These are phyloP conservation scores for Citrus glauca DNA, from an alignment of 345 rosid genomes.

Conservation along the genomic window DNA sequence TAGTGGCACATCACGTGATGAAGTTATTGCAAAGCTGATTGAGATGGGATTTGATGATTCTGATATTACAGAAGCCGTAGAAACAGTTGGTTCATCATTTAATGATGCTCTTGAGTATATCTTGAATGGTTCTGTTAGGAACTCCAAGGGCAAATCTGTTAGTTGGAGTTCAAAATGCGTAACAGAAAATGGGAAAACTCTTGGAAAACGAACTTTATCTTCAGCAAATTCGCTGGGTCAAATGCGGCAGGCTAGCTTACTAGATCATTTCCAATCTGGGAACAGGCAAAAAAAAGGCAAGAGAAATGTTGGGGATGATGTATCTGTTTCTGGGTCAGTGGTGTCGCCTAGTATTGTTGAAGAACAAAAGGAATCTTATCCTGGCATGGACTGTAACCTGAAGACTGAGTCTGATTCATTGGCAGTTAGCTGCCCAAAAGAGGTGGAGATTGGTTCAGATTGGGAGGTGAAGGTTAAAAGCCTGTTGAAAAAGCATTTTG, in stretches of 20 bases:
- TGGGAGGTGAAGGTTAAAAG: slow-evolving; percentile 57
- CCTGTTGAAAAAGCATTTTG: slow-evolving; percentile 56
- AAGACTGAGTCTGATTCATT: slow-evolving; percentile 11
- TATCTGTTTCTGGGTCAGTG: slow-evolving; percentile 21
- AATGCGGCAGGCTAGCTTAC: slow-evolving; percentile 50
- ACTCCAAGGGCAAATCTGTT: slow-evolving; percentile 21
- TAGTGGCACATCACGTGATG: slow-evolving; percentile 19
- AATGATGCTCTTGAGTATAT: slow-evolving; percentile 52
- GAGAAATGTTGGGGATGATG: slow-evolving; percentile 10
- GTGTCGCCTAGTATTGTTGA: slow-evolving; percentile 17
- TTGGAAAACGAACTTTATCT: slow-evolving; percentile 29
- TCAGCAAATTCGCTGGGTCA: slow-evolving; percentile 22
- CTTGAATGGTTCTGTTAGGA: slow-evolving; percentile 34
- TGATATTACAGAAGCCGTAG: slow-evolving; percentile 49
- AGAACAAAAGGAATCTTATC: slow-evolving; percentile 9
- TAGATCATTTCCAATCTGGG: slow-evolving; percentile 51
- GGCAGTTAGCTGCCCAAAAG: slow-evolving; percentile 24
- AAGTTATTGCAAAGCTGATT: slow-evolving; percentile 39
- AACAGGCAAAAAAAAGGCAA: slow-evolving; percentile 28
- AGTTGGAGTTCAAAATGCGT: slow-evolving; percentile 28
- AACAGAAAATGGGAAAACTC: slow-evolving; percentile 19
- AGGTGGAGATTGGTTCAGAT: slow-evolving; percentile 30
- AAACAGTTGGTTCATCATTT: slow-evolving; percentile 55
- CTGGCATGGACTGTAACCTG: slow-evolving; percentile 5
- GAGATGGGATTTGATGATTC: slow-evolving; percentile 73